Base-by-base conservation (phyloP, 345 rosid species). In the Sonneratia caseolaris region DNA sequence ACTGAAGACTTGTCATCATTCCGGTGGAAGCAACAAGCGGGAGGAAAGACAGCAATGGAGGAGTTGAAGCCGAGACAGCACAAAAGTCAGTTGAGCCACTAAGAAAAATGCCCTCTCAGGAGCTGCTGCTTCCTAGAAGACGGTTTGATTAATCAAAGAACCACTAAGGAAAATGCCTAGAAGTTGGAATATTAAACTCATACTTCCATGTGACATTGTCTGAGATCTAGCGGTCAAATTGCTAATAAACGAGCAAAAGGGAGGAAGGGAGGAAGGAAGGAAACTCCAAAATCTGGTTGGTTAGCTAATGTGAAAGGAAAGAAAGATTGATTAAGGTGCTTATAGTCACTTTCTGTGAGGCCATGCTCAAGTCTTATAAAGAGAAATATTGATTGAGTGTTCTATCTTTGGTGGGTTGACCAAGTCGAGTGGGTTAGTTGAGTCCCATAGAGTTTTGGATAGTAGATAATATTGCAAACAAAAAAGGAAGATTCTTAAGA, bases 281-380 rank as follows among this genome's bases (percentile, higher is more conserved):
- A 57, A 57, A 57, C 64, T 57, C 35, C 64, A 57, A 57, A 6
- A 1, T n/a, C 8, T n/a, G 6, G 13, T 57, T 57, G 11, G 64
- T 57, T n/a, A 16, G 57, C 21, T 51, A 0, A 51, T 15, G 51
- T 47, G 51, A 47, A 47, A 47, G 13, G 51, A 11, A 14, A 47
- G 51, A 47, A 40, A 40, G 5, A 4, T 90, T 9, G 72, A 80
- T 37, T 90, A 88, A 64, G 32, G 32, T 27, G 32, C 32, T 27
- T 27, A 27, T 27, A 27, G 32, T 27, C 32, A 27, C 32, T 27
- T 27, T 27, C 32, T 27, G 32, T 27, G 32, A 27, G 32, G 32
- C 32, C 32, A 27, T 27, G 32, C 32, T 27, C 32, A 27, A 27
- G 32, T 27, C 32, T 27, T 27, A 27, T 0, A 27, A 27, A 27